Conservation (phyloP, 2,329 filamentous ascomycete species). For the Dothiorella sarmentorum region DNA sequence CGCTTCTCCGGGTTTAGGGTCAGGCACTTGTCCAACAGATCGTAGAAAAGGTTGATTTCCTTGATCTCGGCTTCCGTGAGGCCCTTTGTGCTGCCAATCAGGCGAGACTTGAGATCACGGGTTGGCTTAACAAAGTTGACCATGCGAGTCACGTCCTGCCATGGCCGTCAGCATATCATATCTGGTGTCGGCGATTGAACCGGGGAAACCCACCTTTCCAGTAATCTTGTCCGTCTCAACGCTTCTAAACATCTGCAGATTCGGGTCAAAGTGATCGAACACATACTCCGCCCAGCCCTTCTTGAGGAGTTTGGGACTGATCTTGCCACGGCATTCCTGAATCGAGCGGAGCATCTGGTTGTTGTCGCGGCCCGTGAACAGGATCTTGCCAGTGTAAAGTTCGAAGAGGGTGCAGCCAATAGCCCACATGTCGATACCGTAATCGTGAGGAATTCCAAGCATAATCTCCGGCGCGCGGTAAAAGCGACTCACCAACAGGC, state of each 20-base stretch:
- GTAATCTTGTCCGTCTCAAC: constrained; percentile 84
- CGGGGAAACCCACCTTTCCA: constrained; percentile 53
- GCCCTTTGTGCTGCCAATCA: constrained; percentile 67
- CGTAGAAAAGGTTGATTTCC: constrained; percentile 78
- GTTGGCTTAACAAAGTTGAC: constrained; percentile 65
- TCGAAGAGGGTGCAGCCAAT: constrained; percentile 97
- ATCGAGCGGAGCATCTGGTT: constrained; percentile 97
- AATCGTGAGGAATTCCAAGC: constrained; percentile 80
- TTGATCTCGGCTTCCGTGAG: constrained; percentile 70
- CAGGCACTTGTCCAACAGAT: constrained; percentile 84
- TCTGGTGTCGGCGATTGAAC: constrained; percentile 21
- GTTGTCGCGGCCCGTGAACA: constrained; percentile 93
- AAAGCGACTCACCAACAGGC: constrained; percentile 85
- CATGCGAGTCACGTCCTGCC: constrained; percentile 64
- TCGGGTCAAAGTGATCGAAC: constrained; percentile 72
- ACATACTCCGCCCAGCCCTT: constrained; percentile 65
- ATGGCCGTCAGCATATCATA: constrained; percentile 14
- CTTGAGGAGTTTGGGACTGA: constrained; percentile 84
- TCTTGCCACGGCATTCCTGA: constrained; percentile 91
- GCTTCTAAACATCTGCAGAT: constrained; percentile 77
- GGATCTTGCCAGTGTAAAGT: constrained; percentile 93
- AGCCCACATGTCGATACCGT: constrained; percentile 95
- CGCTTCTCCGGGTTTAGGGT: constrained; percentile 89
- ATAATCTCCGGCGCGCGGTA: constrained; percentile 94
- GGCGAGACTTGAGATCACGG: constrained; percentile 71